Evolutionary conservation across 2,329 filamentous ascomycete species (phyloP), one percentile per base, ranked within the genome.

Genomic region (Fusarium caatingaense): DNA sequence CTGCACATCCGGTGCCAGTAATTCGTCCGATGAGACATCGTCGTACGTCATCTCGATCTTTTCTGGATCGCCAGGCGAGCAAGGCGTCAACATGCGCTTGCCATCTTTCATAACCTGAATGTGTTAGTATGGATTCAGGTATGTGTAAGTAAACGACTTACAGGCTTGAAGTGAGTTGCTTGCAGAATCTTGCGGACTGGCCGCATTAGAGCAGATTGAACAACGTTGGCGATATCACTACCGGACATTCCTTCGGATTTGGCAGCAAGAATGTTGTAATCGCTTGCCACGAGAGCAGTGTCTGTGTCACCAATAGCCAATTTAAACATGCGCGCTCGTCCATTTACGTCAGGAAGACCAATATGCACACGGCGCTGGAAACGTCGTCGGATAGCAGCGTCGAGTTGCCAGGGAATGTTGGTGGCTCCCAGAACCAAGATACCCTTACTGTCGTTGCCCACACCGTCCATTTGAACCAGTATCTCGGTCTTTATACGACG

Each of bases 381-480:
- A 77, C 96, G 93, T 80, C 96, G 89, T 73, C 96, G 91, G 75
- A 99, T 99, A 74, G 96, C 96, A 13, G 93, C 92, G 79, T 99
- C 96, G 50, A 99, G 87, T 84, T 99, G 95, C 96, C 96, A 99
- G 20, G 96, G 96, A 68, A 99, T 98, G 79, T 99, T 99, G 60
- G 96, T 99, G 56, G 96, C 96, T 65, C 96, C 96, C 6, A 99
- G 88, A 42, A 99, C 97, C 25, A 99, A 85, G 11, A 99, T 95
- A 21, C 95, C 96, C 76, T 92, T 94, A 68, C 92, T 95, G 81
- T 99, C 96, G 69, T 97, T 95, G 68, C 96, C 97, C 12, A 99
- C 96, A 82, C 96, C 97, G 76, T 99, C 96, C 96, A 99, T 99
- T 81, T 99, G 96, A 20, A 99, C 95, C 16, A 99, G 89, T 76